Evolutionary conservation across 306 rosid species (phyloP).

Genomic region (Prunus padus): DNA sequence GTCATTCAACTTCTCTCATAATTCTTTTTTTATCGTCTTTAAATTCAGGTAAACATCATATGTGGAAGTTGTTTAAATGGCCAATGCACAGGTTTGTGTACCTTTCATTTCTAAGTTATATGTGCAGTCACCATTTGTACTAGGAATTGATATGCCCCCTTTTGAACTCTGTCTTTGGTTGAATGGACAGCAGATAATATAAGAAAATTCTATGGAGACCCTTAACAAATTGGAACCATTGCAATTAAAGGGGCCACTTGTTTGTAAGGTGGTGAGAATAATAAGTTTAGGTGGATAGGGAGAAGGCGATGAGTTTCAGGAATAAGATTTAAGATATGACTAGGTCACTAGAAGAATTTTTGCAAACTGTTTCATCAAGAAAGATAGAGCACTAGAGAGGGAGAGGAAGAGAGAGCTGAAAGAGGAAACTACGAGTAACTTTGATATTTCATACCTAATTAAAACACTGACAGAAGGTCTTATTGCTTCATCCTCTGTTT

Average conservation of each 20-base stretch:
- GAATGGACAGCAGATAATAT: not conserved
- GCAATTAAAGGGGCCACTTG: not conserved
- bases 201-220: not conserved
- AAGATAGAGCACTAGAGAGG: not conserved
- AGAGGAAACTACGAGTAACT: not conserved
- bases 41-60: conserved; percentile 71
- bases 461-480: not conserved
- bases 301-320: not conserved
- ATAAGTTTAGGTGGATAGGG: not conserved
- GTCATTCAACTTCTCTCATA: conserved; percentile 23
- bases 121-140: not conserved
- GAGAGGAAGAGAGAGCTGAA: not conserved
- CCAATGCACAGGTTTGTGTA: conserved; percentile 70
- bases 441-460: not conserved
- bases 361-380: conserved; percentile 1
- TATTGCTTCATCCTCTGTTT: not conserved
- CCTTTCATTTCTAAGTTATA: conserved; percentile 8
- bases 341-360: not conserved
- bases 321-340: not conserved
- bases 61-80: conserved; percentile 84
- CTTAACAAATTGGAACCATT: not conserved
- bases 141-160: not conserved
- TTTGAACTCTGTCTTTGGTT: conserved; percentile 5
- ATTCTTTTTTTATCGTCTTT: conserved; percentile 20
- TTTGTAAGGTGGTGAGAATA: not conserved